These are phyloP conservation scores for Nevesoporus exiguus DNA, from an alignment of 768 basidiomycete species.

Conservation along the genomic window DNA sequence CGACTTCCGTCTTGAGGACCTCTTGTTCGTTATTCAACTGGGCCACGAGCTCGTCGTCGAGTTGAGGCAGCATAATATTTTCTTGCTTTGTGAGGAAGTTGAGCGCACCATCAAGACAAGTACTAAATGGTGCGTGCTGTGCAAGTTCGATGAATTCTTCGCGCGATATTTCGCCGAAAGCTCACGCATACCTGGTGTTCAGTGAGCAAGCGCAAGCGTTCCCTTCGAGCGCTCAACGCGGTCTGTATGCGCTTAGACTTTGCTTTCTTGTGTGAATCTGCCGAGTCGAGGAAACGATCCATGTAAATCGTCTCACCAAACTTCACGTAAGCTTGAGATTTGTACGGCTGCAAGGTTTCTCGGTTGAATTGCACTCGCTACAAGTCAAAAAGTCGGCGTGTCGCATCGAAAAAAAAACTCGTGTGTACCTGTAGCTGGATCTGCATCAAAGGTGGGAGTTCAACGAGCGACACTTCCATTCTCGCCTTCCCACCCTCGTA, in stretches of 20 bases:
- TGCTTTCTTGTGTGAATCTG: constrained; percentile 65
- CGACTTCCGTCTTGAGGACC: constrained; percentile 53
- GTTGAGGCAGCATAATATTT: constrained; percentile 40
- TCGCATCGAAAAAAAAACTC: neutral
- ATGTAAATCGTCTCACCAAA: constrained; percentile 85
- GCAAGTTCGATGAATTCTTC: neutral
- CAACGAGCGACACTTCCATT: constrained; percentile 83
- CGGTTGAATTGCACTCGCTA: constrained; percentile 95
- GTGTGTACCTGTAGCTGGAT: constrained; percentile 86
- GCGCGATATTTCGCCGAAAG: neutral
- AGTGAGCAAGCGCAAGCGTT: constrained; percentile 63
- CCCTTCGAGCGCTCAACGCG: constrained; percentile 59
- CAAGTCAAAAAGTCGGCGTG: constrained; percentile 6
- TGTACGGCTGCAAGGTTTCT: constrained; percentile 86
- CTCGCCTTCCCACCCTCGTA: constrained; percentile 82
- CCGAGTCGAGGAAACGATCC: constrained; percentile 87
- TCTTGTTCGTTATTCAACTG: constrained; percentile 53
- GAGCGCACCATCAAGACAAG: constrained; percentile 52
- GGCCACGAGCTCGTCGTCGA: constrained; percentile 56
- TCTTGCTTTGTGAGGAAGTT: constrained; percentile 57
- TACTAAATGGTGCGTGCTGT: constrained; percentile 59
- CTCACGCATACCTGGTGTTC: constrained; percentile 61
- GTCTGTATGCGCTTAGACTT: constrained; percentile 67
- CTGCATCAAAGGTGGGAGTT: constrained; percentile 87
- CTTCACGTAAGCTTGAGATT: constrained; percentile 93